A percentile compares a stretch with the other conserved stretches of the same genome.
Conservation (phyloP, 768 basidiomycete genomes). For the Suillus plorans region DNA sequence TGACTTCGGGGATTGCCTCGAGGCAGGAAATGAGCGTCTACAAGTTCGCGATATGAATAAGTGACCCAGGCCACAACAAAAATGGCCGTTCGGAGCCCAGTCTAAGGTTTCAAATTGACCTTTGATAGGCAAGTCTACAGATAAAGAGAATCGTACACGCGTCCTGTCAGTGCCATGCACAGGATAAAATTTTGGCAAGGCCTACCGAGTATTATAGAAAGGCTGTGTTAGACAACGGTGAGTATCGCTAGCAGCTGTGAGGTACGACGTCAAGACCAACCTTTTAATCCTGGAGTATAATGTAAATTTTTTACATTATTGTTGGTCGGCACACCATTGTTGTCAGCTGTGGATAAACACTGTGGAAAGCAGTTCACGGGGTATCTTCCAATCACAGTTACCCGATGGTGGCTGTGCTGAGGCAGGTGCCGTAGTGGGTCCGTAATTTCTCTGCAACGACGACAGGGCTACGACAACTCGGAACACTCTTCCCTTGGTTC, state of each 20-base stretch:
- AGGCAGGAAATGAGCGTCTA: slow-evolving; percentile 21
- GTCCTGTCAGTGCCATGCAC: slow-evolving; percentile 5
- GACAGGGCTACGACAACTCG: not conserved
- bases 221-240: not conserved
- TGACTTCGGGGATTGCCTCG: slow-evolving; percentile 18
- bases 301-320: not conserved
- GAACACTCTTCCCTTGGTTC: not conserved
- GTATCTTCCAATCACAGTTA: slow-evolving; percentile 12
- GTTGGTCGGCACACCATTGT: not conserved
- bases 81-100: not conserved
- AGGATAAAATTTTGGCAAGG: not conserved
- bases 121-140: slow-evolving; percentile 9
- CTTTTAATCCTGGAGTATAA: not conserved
- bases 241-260: not conserved
- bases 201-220: not conserved
- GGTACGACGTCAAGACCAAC: not conserved
- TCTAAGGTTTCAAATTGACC: not conserved
- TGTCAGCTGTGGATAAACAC: not conserved
- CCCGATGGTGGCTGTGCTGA: slow-evolving; percentile 8
- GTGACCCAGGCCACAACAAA: slow-evolving; percentile 1
- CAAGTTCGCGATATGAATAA: slow-evolving; percentile 1
- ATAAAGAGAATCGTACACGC: slow-evolving; percentile 4
- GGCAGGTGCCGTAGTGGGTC: not conserved
- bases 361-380: slow-evolving; percentile 1
- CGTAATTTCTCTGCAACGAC: not conserved